Conservation (phyloP, 805 yeast species). For the Monosporozyma solicola region DNA sequence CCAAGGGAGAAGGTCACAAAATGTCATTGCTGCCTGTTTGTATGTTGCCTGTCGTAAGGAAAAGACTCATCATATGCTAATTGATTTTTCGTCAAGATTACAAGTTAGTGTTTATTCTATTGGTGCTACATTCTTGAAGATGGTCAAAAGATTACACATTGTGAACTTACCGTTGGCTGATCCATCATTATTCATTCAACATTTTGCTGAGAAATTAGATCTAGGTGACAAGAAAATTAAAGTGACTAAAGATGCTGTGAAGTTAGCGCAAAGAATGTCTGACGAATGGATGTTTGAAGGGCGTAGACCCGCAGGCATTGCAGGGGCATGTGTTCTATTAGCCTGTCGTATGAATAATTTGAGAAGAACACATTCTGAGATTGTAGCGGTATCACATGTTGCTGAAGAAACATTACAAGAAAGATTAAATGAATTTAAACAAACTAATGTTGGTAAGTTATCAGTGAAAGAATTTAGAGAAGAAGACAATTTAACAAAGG, state of each 20-base stretch:
- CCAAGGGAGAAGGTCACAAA: slow-evolving; percentile 93
- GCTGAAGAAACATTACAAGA: slow-evolving; percentile 91
- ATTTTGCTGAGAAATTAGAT: slow-evolving; percentile 81
- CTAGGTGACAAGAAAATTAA: slow-evolving; percentile 66
- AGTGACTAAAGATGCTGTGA: slow-evolving; percentile 80
- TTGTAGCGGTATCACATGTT: slow-evolving; percentile 90
- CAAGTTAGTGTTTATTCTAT: slow-evolving; percentile 89
- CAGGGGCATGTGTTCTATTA: slow-evolving; percentile 87
- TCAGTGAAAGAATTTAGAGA: slow-evolving; percentile 69
- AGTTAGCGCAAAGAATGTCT: slow-evolving; percentile 82
- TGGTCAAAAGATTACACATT: slow-evolving; percentile 80
- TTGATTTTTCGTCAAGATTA: slow-evolving; percentile 84
- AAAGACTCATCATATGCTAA: slow-evolving; percentile 88
- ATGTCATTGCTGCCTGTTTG: slow-evolving; percentile 89
- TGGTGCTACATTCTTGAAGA: slow-evolving; percentile 90
- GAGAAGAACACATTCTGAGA: slow-evolving; percentile 84
- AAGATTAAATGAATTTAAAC: slow-evolving; percentile 78
- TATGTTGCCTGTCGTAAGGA: slow-evolving; percentile 91
- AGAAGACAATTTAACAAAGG: slow-evolving; percentile 4
- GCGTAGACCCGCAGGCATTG: slow-evolving; percentile 95
- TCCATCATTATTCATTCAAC: slow-evolving; percentile 88
- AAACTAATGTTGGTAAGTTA: slow-evolving; percentile 63
- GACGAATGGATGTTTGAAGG: slow-evolving; percentile 96
- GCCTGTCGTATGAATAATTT: slow-evolving; percentile 97
- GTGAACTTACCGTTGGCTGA: slow-evolving; percentile 79